Conservation (phyloP, 106 monocot genomes). For the Acorus calamus region DNA sequence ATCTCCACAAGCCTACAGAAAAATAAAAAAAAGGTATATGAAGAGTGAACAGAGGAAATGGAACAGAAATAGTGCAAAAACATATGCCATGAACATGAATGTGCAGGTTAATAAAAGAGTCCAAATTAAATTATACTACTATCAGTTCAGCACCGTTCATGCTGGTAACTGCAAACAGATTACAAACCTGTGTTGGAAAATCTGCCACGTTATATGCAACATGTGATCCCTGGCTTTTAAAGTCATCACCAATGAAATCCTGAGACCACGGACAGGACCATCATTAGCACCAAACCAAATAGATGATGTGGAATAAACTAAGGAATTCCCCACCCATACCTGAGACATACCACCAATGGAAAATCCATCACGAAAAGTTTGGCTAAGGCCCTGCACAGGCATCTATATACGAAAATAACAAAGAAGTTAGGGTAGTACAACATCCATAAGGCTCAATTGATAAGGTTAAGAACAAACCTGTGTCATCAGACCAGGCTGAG, state of each 20-base stretch:
- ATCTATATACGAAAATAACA: slow-evolving; percentile 23
- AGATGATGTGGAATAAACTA: neutral
- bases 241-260: slow-evolving; percentile 92
- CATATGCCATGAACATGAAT: too few species aligned
- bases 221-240: slow-evolving; percentile 99
- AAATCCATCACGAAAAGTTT: slow-evolving; percentile 91
- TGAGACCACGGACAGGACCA: slow-evolving; percentile 10
- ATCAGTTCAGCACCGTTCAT: too few species aligned
- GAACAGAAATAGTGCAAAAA: too few species aligned
- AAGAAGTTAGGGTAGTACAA: neutral
- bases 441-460: neutral
- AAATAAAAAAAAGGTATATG: too few species aligned
- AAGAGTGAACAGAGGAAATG: too few species aligned
- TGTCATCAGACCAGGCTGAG: slow-evolving; percentile 83
- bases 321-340: slow-evolving; percentile 21
- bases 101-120: too few species aligned
- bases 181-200: slow-evolving; percentile 77
- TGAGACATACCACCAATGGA: slow-evolving; percentile 97
- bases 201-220: slow-evolving; percentile 91
- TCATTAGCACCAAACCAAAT: neutral
- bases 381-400: slow-evolving; percentile 90
- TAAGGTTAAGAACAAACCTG: slow-evolving; percentile 44
- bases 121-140: too few species aligned
- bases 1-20: too few species aligned
- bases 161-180: neutral